Evolutionary conservation across 495 filamentous ascomycete genomes (phyloP), one percentile per base, ranked within the genome.

Genomic region (Chaetomidium leptoderma): DNA sequence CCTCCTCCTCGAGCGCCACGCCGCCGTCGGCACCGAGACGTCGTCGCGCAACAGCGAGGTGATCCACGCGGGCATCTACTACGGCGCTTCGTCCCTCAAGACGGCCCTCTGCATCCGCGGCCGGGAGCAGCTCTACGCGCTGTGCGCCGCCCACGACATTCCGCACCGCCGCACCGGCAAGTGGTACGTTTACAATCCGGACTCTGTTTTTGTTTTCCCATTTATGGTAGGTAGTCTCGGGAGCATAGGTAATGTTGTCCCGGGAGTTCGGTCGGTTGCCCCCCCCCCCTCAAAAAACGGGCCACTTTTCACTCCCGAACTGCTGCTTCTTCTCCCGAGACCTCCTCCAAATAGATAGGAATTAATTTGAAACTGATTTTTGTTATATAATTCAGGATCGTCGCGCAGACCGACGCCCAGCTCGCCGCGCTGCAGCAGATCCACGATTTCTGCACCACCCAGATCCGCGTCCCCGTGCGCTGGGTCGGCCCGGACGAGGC

Each of bases 31-130:
- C 23, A 95, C 84, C 45, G 95, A 97, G 78, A 98, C 92, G 0
- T 92, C 88, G 53, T 89, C 86, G 65, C 84, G 92, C 59, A 97
- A 97, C 72, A 95, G 90, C 60, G 93, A 97, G 81, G 92, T 97
- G 40, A 96, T 97, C 55, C 93, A 98, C 65, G 93, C 89, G 2
- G 95, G 95, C 39, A 81, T 97, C 42, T 97, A 98, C 77, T 98
- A 98, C 74, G 87, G 87, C 35, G 67, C 79, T 19, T 66, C 70
- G 36, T 85, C 84, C 1, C 82, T 96, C 16, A 98, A 98, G 72
- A 91, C 93, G 0, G 70, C 71, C 2, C 84, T 98, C 49, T 98
- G 93, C 73, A 78, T 97, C 63, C 66, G 71, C 43, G 93, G 93
- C 55, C 82, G 83, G 50, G 63, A 85, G 39, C 76, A 89, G 72